Evolutionary conservation across 306 rosid species (phyloP), one percentile per base, ranked within the genome.

Genomic region (Myrica gale): DNA sequence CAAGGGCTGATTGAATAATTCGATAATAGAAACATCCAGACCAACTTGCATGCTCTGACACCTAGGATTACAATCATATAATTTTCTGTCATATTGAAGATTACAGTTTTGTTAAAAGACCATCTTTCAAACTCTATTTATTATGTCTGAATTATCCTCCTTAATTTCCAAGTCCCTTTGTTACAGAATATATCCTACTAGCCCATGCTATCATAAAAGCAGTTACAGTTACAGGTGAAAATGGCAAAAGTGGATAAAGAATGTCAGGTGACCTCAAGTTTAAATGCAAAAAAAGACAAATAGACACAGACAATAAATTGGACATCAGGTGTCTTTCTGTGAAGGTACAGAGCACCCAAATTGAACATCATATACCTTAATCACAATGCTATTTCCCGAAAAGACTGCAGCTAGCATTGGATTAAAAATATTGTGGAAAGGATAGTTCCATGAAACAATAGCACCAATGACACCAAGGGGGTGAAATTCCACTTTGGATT

Each of bases 11-110:
- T 76, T 95, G 99, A 73, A 95, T 95, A 83, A 95, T 95, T 81
- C 89, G 90, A 72, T 88, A 81, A 84, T 89, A 95, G 85, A 92
- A 95, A 85, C 99, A 92, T 74, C 99, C 99, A 74, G 99, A 95
- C 99, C 99, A 95, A 85, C 96, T 90, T 82, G 99, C 97, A 84
- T 90, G 89, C 82, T 95, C 99, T 11, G 99, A 95, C 69, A 92
- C 90, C 99, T 95, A 82, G 76, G 81, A 62, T 71, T 80, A 83
- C 65, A 79, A 79, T 65, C 74, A 77, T 46, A 78, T 66, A 68
- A 42, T 26, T 74, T 68, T 75, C 63, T 9, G 76, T 82, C 72
- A 86, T 79, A 78, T 39, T 52, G 79, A 74, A 10, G 67, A 44
- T 50, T 69, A 82, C 76, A 41, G 65, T 70, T 69, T 51, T 68